Conservation (phyloP, 1,139 yeast genomes). For the Taphrina deformans region DNA sequence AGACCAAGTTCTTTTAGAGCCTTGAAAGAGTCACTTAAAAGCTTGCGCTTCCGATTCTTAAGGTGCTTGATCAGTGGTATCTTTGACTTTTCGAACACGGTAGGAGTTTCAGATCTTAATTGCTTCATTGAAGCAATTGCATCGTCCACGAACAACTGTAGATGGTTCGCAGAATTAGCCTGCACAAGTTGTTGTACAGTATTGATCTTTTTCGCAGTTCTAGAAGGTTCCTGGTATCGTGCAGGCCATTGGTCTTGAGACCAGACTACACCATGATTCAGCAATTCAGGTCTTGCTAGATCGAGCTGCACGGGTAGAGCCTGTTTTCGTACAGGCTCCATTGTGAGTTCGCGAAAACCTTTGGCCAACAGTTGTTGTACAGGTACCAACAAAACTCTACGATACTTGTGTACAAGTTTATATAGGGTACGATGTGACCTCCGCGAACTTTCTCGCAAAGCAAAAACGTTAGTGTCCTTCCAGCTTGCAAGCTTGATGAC, state of each 20-base stretch:
- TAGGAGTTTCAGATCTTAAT: conserved; percentile 18
- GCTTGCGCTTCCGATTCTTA: conserved; percentile 73
- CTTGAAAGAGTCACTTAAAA: conserved; percentile 72
- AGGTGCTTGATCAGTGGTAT: conserved; percentile 58
- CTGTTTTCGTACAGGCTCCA: background rate
- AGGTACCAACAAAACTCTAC: conserved; percentile 59
- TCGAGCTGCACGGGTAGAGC: background rate
- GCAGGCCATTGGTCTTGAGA: background rate
- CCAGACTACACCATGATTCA: background rate
- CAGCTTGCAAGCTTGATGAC: conserved; percentile 88
- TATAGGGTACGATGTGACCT: conserved; percentile 80
- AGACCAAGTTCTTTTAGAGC: conserved; percentile 76
- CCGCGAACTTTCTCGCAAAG: conserved; percentile 88
- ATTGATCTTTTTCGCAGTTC: conserved; percentile 7
- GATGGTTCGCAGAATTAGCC: background rate
- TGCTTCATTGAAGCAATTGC: conserved; percentile 5
- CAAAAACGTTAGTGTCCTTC: conserved; percentile 94
- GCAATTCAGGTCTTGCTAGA: background rate
- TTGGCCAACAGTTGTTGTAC: conserved; percentile 60
- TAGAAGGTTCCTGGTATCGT: background rate
- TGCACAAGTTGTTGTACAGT: background rate
- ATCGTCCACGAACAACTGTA: conserved; percentile 12
- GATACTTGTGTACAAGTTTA: conserved; percentile 79
- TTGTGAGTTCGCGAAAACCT: conserved; percentile 51
- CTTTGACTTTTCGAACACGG: conserved; percentile 6